Evolutionary conservation across 1,284 basidiomycete genomes (phyloP).

Genomic region (Cystobasidiaceae sp.): DNA sequence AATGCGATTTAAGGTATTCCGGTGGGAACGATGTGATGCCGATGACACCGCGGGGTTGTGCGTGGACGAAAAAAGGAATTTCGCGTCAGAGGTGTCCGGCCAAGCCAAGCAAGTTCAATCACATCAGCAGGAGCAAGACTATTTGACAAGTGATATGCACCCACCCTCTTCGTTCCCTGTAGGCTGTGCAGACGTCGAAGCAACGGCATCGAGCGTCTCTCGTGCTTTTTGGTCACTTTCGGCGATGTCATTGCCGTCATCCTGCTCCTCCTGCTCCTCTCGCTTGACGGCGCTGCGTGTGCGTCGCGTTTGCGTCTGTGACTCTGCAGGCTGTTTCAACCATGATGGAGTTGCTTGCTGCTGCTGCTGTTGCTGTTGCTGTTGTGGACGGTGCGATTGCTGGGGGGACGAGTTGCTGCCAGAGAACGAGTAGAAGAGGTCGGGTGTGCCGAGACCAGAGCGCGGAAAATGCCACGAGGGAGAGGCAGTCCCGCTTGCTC

Average conservation of each 20-base stretch:
- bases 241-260: not conserved
- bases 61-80: not conserved
- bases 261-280: not conserved
- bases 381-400: not conserved
- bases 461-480: conserved; percentile 20
- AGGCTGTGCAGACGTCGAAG: too few species aligned
- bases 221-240: not conserved
- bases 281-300: not conserved
- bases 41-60: not conserved
- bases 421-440: conserved; percentile 20
- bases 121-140: not conserved
- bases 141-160: not conserved
- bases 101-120: not conserved
- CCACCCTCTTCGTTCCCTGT: conserved; percentile 1
- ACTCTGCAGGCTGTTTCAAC: not conserved
- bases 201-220: not conserved
- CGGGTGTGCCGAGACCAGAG: conserved; percentile 25
- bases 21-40: not conserved
- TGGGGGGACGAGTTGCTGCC: not conserved
- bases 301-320: conserved; percentile 2
- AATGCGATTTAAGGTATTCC: too few species aligned
- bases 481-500: conserved; percentile 12
- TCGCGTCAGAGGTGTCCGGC: not conserved
- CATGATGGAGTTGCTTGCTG: not conserved
- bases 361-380: not conserved